Percentiles rank a stretch among this genome's conserved stretches.
These are phyloP conservation scores for Talaromyces amestolkiae DNA, from an alignment of 2,329 filamentous ascomycete species.

Conservation along the genomic window DNA sequence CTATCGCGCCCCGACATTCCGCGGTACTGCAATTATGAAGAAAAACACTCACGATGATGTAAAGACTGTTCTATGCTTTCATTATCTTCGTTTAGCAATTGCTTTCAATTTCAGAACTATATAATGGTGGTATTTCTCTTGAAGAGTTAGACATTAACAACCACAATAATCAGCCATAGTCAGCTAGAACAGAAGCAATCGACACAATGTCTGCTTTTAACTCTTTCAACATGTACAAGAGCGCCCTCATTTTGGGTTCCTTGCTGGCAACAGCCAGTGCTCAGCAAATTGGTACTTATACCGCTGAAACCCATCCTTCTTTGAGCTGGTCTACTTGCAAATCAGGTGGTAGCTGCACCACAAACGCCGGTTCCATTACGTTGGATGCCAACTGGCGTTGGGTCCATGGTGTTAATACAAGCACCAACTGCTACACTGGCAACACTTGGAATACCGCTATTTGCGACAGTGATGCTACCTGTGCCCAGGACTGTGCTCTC, in stretches of 20 bases:
- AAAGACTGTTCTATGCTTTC: neutral
- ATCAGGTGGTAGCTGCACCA: slow-evolving; percentile 52
- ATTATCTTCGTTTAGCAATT: neutral
- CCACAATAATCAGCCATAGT: neutral
- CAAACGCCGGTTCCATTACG: slow-evolving; percentile 52
- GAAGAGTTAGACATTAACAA: slow-evolving; percentile 1
- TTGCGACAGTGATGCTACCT: slow-evolving; percentile 50
- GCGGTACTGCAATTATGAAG: neutral
- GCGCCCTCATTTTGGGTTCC: slow-evolving; percentile 9
- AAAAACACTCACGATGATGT: neutral
- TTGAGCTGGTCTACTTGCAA: slow-evolving; percentile 57
- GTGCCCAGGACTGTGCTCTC: slow-evolving; percentile 57
- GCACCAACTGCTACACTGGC: slow-evolving; percentile 59
- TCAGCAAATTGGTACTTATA: slow-evolving; percentile 17
- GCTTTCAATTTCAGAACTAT: neutral
- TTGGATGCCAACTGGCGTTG: slow-evolving; percentile 61
- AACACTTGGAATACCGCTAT: slow-evolving; percentile 51
- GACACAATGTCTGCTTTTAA: slow-evolving; percentile 11
- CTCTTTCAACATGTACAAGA: slow-evolving; percentile 17
- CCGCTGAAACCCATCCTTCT: slow-evolving; percentile 44
- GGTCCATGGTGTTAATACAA: slow-evolving; percentile 50
- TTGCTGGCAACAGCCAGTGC: slow-evolving; percentile 15
- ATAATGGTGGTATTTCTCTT: neutral
- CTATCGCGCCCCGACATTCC: slow-evolving; percentile 12
- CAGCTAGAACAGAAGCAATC: slow-evolving; percentile 1